A percentile compares a stretch with the other conserved stretches of the same genome.
Conservation (phyloP, 352 stramenopile genomes). For the Globisporangium echinulatum region DNA sequence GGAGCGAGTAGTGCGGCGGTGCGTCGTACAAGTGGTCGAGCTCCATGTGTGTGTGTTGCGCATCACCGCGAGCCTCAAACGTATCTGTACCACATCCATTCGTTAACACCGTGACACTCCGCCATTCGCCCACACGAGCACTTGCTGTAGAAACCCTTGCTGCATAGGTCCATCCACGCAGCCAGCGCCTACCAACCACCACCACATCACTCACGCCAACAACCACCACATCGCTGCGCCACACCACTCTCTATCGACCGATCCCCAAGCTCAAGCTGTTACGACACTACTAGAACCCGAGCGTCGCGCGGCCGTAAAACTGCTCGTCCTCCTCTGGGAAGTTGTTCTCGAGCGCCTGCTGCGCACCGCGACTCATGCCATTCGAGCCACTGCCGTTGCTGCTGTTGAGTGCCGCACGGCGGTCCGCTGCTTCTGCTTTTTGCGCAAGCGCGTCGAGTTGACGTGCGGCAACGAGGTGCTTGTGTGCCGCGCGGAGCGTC, state of each 20-base stretch:
- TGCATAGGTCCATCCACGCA: too few species aligned
- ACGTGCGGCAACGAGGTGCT: conserved; percentile 48
- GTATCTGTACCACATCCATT: background rate
- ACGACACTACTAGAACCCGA: conserved; percentile 50
- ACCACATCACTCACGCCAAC: too few species aligned
- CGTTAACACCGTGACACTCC: background rate
- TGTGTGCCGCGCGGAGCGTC: conserved; percentile 59
- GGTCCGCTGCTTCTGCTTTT: conserved; percentile 24
- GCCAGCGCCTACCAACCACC: too few species aligned
- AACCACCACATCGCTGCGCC: too few species aligned
- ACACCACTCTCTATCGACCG: too few species aligned
- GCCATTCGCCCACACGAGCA: too few species aligned
- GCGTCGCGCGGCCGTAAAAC: conserved; percentile 77
- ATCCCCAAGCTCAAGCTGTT: too few species aligned
- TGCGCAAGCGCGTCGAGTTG: conserved; percentile 22
- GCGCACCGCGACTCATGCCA: conserved; percentile 11
- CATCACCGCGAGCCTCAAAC: too few species aligned
- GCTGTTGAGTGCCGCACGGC: background rate
- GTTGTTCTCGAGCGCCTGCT: conserved; percentile 22
- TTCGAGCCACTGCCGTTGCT: conserved; percentile 1
- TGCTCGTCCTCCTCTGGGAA: conserved; percentile 63
- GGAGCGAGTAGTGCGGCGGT: background rate
- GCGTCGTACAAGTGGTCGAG: background rate
- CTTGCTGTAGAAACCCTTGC: too few species aligned
- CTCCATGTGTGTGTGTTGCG: background rate